These are phyloP conservation scores for Friedmanniomyces simplex DNA, from an alignment of 495 filamentous ascomycete species.

Conservation along the genomic window DNA sequence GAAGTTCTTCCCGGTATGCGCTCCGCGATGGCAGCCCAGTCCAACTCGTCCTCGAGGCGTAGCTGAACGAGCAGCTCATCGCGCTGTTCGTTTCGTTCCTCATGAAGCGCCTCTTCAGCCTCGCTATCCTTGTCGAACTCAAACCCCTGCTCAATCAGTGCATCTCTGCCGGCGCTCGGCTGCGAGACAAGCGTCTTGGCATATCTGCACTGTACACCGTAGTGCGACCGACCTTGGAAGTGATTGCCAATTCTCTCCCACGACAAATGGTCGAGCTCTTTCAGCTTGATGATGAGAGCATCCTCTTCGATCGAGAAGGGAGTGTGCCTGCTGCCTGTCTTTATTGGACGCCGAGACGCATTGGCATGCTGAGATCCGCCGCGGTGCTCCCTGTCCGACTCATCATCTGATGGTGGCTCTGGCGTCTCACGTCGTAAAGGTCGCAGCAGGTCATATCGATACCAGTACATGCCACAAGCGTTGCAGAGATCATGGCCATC, in stretches of 20 bases:
- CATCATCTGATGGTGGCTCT: neutral
- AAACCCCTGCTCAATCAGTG: conserved; percentile 15
- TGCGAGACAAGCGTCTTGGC: conserved; percentile 8
- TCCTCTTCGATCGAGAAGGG: conserved; percentile 18
- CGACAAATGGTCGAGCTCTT: conserved; percentile 13
- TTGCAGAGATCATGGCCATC: conserved; percentile 16
- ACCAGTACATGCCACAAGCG: conserved; percentile 20
- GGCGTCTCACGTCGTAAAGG: conserved; percentile 4
- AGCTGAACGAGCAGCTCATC: conserved; percentile 18
- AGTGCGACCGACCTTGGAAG: conserved; percentile 11
- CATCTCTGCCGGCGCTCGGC: conserved; percentile 7
- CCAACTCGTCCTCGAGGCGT: conserved; percentile 10
- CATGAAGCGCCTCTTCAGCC: neutral
- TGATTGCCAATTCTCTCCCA: conserved; percentile 16
- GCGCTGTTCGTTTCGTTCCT: conserved; percentile 6
- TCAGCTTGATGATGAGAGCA: conserved; percentile 18
- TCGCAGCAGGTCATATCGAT: conserved; percentile 11
- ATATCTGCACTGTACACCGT: conserved; percentile 15
- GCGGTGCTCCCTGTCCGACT: no score
- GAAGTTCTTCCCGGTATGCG: conserved; percentile 1
- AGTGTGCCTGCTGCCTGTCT: neutral
- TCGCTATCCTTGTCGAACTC: neutral
- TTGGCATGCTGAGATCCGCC: no score
- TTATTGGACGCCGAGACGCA: neutral
- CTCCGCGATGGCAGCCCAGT: conserved; percentile 8